Evolutionary conservation across 768 basidiomycete species (phyloP).

Genomic region (Suillus decipiens): DNA sequence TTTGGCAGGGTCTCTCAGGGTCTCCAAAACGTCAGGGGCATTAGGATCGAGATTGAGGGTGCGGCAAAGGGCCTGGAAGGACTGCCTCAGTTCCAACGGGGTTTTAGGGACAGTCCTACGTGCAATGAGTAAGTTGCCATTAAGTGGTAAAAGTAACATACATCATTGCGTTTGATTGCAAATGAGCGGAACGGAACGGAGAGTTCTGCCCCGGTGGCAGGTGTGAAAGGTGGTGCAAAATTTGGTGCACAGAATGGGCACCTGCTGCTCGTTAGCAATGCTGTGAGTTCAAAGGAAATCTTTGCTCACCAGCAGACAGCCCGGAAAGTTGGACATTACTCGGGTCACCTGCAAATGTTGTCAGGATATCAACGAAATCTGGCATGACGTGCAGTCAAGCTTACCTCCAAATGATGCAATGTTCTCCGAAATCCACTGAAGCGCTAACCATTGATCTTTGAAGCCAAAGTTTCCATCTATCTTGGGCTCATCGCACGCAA

Average conservation of each 20-base stretch:
- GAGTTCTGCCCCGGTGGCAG: conserved; percentile 56
- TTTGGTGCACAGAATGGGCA: conserved; percentile 74
- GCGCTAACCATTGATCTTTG: conserved; percentile 80
- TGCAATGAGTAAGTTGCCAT: conserved; percentile 4
- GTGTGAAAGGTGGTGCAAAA: conserved; percentile 68
- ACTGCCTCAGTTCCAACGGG: conserved; percentile 54
- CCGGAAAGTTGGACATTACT: conserved; percentile 63
- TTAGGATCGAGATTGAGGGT: conserved; percentile 57
- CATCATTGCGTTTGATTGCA: conserved; percentile 79
- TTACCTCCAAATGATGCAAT: conserved; percentile 70
- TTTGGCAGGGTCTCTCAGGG: conserved; percentile 49
- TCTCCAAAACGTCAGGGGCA: conserved; percentile 47
- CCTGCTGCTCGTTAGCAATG: conserved; percentile 37
- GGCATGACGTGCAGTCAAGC: conserved; percentile 8
- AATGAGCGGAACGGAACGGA: conserved; percentile 64
- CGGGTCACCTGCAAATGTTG: conserved; percentile 49
- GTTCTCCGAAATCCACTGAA: conserved; percentile 72
- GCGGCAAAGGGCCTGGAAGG: conserved; percentile 64
- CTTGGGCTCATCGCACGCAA: conserved; percentile 62
- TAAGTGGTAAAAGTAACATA: conserved; percentile 32
- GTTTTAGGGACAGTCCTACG: conserved; percentile 59
- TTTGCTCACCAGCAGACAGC: conserved; percentile 62
- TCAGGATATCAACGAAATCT: conserved; percentile 2
- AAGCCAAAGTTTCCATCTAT: conserved; percentile 80
- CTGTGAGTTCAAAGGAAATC: background rate